A percentile compares a stretch with the other conserved stretches of the same genome.
Evolutionary conservation across 129 eudicot genomes (phyloP).

Genomic region (Escallonia herrerae): DNA sequence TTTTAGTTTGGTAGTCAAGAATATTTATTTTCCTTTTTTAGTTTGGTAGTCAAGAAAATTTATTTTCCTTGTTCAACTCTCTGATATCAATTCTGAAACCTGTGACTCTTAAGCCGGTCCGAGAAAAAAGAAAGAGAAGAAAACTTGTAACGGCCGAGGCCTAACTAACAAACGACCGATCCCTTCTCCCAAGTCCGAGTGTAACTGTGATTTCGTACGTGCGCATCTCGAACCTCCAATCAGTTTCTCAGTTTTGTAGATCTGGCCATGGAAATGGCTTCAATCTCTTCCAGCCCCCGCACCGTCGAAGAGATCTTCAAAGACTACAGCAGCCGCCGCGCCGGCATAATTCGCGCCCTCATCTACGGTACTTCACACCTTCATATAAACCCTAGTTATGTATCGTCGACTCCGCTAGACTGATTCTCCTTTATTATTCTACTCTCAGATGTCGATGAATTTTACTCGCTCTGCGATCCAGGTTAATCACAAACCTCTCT

Average conservation of each 20-base stretch:
- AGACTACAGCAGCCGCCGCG: slow-evolving; percentile 67
- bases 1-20: too few species aligned
- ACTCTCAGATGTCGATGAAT: slow-evolving; percentile 68
- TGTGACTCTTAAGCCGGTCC: too few species aligned
- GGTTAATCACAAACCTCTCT: slow-evolving; percentile 23
- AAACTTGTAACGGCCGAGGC: too few species aligned
- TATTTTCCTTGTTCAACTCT: too few species aligned
- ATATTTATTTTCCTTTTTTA: too few species aligned
- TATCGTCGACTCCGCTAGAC: background rate
- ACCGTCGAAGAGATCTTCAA: slow-evolving; percentile 89
- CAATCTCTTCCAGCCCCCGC: slow-evolving; percentile 63
- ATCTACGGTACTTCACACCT: slow-evolving; percentile 39
- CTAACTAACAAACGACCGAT: too few species aligned
- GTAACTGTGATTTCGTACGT: too few species aligned
- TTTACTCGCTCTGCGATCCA: slow-evolving; percentile 79
- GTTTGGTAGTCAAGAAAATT: too few species aligned
- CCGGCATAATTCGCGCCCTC: slow-evolving; percentile 71
- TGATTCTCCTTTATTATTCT: background rate
- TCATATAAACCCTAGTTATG: background rate
- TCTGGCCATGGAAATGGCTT: slow-evolving; percentile 52
- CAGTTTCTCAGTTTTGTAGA: slow-evolving; percentile 1
- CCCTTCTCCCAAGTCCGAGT: too few species aligned
- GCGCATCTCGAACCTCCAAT: too few species aligned
- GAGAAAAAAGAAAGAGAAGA: too few species aligned
- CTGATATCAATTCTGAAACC: too few species aligned